These are phyloP conservation scores for Pleurotus cornucopiae DNA, from an alignment of 768 basidiomycete species.

Conservation along the genomic window DNA sequence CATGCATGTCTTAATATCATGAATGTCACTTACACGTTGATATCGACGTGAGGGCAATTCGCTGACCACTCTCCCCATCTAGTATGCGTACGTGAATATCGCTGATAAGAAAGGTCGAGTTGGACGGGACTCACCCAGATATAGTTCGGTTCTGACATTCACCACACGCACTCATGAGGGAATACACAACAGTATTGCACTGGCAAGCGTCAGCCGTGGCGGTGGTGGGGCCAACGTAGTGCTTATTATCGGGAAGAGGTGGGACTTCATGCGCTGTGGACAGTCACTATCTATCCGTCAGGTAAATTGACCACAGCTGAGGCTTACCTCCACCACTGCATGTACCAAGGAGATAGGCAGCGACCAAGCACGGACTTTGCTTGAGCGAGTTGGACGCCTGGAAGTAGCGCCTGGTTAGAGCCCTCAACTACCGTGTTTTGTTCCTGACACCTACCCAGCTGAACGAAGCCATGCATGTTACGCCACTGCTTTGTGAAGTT, in stretches of 20 bases:
- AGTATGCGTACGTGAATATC: too few relatives aligned
- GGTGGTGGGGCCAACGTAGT: slow-evolving; percentile 24
- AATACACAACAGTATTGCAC: slow-evolving; percentile 43
- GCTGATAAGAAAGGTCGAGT: neutral
- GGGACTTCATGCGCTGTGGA: slow-evolving; percentile 24
- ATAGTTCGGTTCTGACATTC: slow-evolving; percentile 33
- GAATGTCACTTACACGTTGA: slow-evolving; percentile 9
- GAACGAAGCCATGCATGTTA: slow-evolving; percentile 36
- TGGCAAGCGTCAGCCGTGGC: slow-evolving; percentile 26
- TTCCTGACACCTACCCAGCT: slow-evolving; percentile 28
- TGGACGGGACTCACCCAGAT: slow-evolving; percentile 20
- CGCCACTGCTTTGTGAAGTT: slow-evolving; percentile 31
- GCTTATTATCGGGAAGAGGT: slow-evolving; percentile 16
- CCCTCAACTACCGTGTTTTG: neutral
- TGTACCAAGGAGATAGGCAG: slow-evolving; percentile 27
- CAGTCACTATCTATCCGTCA: neutral
- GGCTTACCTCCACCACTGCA: slow-evolving; percentile 26
- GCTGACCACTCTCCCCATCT: slow-evolving; percentile 18
- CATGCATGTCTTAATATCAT: neutral
- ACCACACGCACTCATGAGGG: slow-evolving; percentile 37
- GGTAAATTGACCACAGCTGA: neutral
- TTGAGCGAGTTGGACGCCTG: slow-evolving; percentile 41
- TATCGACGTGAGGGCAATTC: slow-evolving; percentile 16
- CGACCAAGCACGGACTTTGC: slow-evolving; percentile 33
- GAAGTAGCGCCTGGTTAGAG: neutral